Conservation (phyloP, 2,329 filamentous ascomycete genomes). For the Metarhizium anisopliae region DNA sequence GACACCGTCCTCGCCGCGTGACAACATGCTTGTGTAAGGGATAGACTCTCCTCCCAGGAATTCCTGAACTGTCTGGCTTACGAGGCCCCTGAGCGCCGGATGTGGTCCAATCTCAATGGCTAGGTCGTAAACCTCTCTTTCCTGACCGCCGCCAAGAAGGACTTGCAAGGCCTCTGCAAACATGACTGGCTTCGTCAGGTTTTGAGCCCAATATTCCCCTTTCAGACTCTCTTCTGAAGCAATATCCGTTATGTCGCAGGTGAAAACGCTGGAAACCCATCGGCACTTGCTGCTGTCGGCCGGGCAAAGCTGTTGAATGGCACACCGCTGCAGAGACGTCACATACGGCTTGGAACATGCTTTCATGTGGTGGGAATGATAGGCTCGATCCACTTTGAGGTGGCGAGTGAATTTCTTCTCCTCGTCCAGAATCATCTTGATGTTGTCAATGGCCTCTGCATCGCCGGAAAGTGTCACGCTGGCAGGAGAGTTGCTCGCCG, state of each 20-base stretch:
- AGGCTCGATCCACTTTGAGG: constrained; percentile 29
- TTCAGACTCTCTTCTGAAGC: constrained; percentile 17
- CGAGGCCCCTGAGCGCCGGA: constrained; percentile 32
- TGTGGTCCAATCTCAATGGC: constrained; percentile 26
- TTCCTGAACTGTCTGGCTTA: constrained; percentile 13
- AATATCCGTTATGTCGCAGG: neutral
- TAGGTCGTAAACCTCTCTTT: constrained; percentile 1
- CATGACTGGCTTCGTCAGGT: constrained; percentile 11
- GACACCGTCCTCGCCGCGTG: neutral
- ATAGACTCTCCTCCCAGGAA: neutral
- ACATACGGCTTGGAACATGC: constrained; percentile 10
- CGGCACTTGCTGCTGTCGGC: neutral
- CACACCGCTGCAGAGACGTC: neutral
- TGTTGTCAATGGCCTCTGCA: constrained; percentile 15
- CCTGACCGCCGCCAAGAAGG: neutral
- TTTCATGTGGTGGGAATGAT: constrained; percentile 31
- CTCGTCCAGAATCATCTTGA: constrained; percentile 13
- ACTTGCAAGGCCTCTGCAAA: constrained; percentile 12
- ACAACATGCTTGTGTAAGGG: neutral
- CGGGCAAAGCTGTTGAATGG: neutral
- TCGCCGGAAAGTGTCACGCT: constrained; percentile 23
- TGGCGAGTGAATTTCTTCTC: constrained; percentile 17
- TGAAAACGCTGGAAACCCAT: neutral
- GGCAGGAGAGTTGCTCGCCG: constrained; percentile 14
- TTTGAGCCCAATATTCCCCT: constrained; percentile 8